Base-by-base conservation (phyloP, 306 rosid genomes). In the Castanospermum australe region DNA sequence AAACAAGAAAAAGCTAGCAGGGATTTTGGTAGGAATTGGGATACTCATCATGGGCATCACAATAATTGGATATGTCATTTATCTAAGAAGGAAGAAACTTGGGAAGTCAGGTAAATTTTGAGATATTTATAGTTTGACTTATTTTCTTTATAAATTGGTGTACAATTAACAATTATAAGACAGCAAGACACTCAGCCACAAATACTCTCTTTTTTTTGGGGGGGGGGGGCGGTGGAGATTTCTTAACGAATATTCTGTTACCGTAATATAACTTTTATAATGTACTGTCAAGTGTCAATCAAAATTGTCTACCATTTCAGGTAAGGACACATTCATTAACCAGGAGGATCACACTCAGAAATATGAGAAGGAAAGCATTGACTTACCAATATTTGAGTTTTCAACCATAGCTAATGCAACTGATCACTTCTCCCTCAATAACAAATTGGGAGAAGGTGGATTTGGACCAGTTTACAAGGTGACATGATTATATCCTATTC, bases 391-490 rank as follows among this genome's bases (percentile, higher is more conserved):
- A 17, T 70, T 80, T 32, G 79, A 76, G 32, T 84, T 74, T 30
- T 61, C 64, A 11, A 70, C 75, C 54, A 48, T 77, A 45, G 51
- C 65, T 33, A 18, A 61, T 3, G 83, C 88, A 8, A 77, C 88
- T 2, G 20, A 79, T 21, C 21, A 72, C 59, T 81, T 84, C 33
- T 81, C 85, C 5, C 2, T 0, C 15, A 20, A 41, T 30, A 84
- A 87, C 25, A 84, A 73, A 24, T 47, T 81, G 1, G 87, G 87
- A 32, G 67, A 80, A 14, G 85, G 89, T 1, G 89, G 89, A 12
- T 86, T 80, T 44, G 89, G 87, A 36, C 20, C 74, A 0, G 87
- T 86, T 48, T 80, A 80, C 56, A 83, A 83, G 87, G 84, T 83
- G 59, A 55, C 6, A 44, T 50, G 2, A 7, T 52, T 15, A 30